Conservation (phyloP, 78 protist genomes). For the Speleostelium caveatum region DNA sequence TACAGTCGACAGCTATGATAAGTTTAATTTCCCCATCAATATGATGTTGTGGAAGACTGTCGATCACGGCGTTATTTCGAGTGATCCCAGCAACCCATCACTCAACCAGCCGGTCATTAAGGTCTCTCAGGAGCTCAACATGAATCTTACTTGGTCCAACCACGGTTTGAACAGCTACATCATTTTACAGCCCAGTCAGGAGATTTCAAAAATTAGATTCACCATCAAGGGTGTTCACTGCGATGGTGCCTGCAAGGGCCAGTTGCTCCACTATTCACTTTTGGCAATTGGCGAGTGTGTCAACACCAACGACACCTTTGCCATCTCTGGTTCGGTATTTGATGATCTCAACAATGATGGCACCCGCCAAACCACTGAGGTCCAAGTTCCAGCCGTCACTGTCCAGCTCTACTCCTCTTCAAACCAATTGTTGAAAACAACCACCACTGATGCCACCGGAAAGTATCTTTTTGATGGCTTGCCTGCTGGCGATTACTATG, state of each 20-base stretch:
- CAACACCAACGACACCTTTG: background rate
- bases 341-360: slow-evolving; percentile 31
- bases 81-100: background rate
- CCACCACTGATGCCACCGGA: slow-evolving; percentile 17
- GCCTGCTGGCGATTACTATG: background rate
- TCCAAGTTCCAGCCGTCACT: background rate
- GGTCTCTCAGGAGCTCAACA: background rate
- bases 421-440: background rate
- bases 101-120: background rate
- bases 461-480: slow-evolving; percentile 12
- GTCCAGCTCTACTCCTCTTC: background rate
- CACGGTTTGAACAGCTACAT: slow-evolving; percentile 11
- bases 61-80: background rate
- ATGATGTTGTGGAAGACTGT: slow-evolving; percentile 41
- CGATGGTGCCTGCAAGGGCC: slow-evolving; percentile 29
- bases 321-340: slow-evolving; percentile 23
- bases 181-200: slow-evolving; percentile 36
- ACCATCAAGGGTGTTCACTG: slow-evolving; percentile 5
- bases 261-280: slow-evolving; percentile 19
- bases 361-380: background rate
- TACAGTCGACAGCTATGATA: slow-evolving; percentile 4
- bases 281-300: slow-evolving; percentile 17
- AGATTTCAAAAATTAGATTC: background rate
- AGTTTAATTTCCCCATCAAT: slow-evolving; percentile 27
- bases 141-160: slow-evolving; percentile 19